Base-by-base conservation (phyloP, 768 basidiomycete species). In the Mrakia gelida region DNA sequence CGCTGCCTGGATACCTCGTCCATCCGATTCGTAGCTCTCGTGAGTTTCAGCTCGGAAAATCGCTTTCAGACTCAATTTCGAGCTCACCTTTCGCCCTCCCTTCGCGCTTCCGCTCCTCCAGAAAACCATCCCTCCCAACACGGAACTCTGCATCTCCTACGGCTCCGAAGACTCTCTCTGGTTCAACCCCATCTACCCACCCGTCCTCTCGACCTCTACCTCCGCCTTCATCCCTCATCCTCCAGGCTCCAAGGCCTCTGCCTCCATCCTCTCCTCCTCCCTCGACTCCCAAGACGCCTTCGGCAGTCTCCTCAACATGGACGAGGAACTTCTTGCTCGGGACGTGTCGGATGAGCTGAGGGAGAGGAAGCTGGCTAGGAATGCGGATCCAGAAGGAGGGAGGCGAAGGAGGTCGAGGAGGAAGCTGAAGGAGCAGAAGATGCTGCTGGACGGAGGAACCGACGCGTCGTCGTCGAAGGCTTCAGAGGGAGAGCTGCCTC, bases 201-300 rank as follows among this genome's bases (percentile, higher is more conserved):
- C 75, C 21, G 23, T 54, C 45, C 34, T 41, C 11, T 18, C 62
- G 32, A 80, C 82, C 30, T 78, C 79, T 10, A 82, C 80, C 30
- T 80, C 75, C 23, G 79, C 71, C 73, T 77, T 79, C 81, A 84
- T 84, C 75, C 78, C 80, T n/a, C 75, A 78, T 54, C 81, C 75
- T 13, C 73, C 65, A 65, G 79, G 79, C 41, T 74, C 76, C 45
- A 62, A 63, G 30, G 68, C 59, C 4, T 52, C 38, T 38, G 4
- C 73, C 26, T n/a, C 34, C 2, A 28, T 65, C 26, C 61, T 63
- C 68, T 79, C 73, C 16, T 67, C 78, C 70, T 52, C 65, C 52
- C 73, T 75, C 32, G 75, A 49, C 21, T 34, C 67, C 18, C 26
- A 41, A 41, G 67, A 70, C 67, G 67, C 67, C 26, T 70, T 70